Percentiles rank a stretch among this genome's conserved stretches.
Evolutionary conservation across 495 filamentous ascomycete species (phyloP).

Genomic region (Talaromyces proteolyticus): DNA sequence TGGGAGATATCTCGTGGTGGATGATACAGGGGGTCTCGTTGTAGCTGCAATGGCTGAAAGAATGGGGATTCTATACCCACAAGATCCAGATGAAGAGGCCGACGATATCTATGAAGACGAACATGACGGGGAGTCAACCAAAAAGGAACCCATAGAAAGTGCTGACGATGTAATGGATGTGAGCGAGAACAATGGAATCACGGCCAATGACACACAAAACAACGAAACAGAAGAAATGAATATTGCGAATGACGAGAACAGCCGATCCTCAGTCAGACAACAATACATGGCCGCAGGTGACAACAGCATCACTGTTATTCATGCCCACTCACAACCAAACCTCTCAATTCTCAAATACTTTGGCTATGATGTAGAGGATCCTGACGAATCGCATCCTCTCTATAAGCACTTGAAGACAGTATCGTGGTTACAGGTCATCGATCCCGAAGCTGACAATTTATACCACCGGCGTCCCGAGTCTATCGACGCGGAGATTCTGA

Average conservation of each 20-base stretch:
- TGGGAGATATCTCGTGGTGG: conserved; percentile 82
- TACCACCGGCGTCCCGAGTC: conserved; percentile 54
- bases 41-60: conserved; percentile 86
- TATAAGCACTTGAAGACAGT: conserved; percentile 73
- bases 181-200: conserved; percentile 4
- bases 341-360: conserved; percentile 83
- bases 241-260: neutral
- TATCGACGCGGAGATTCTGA: conserved; percentile 48
- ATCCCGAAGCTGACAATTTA: conserved; percentile 64
- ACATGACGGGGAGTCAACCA: neutral
- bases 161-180: neutral
- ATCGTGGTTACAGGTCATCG: conserved; percentile 84
- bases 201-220: neutral
- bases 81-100: conserved; percentile 26
- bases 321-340: conserved; percentile 86
- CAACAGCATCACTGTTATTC: conserved; percentile 85
- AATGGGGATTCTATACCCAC: conserved; percentile 75
- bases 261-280: conserved; percentile 18
- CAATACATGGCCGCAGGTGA: conserved; percentile 46
- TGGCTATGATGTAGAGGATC: conserved; percentile 64
- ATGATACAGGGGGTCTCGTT: conserved; percentile 83
- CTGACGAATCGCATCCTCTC: conserved; percentile 69
- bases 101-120: conserved; percentile 7
- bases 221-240: conserved; percentile 8
- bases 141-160: conserved; percentile 2